These are phyloP conservation scores for Kurtzmaniella fragi DNA, from an alignment of 805 yeast species.

Conservation along the genomic window DNA sequence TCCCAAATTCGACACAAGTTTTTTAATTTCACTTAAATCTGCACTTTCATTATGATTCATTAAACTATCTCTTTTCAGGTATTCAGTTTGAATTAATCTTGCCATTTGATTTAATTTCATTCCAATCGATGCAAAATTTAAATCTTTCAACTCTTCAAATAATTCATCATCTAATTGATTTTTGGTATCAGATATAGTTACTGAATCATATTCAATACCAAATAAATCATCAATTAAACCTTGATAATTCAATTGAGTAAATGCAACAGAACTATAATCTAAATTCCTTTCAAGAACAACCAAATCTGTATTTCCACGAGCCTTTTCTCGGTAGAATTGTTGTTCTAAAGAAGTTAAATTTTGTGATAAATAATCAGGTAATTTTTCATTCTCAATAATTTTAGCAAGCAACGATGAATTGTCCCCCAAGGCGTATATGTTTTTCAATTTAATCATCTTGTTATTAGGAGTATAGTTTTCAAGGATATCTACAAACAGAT, in stretches of 20 bases:
- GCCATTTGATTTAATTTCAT: constrained; percentile 66
- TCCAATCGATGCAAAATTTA: constrained; percentile 81
- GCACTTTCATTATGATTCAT: constrained; percentile 7
- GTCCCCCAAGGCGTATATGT: constrained; percentile 56
- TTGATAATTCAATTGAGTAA: constrained; percentile 73
- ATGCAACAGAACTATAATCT: constrained; percentile 66
- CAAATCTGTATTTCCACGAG: constrained; percentile 57
- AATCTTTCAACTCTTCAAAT: constrained; percentile 48
- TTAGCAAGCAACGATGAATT: constrained; percentile 46
- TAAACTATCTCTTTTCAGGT: constrained; percentile 22
- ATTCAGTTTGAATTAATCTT: constrained; percentile 61
- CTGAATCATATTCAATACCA: constrained; percentile 41
- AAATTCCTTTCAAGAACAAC: constrained; percentile 74
- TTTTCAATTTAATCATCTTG: constrained; percentile 41
- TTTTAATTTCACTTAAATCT: constrained; percentile 47
- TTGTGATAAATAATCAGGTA: constrained; percentile 31
- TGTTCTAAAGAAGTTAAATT: constrained; percentile 31
- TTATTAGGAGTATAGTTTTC: constrained; percentile 14
- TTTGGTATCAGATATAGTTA: constrained; percentile 12
- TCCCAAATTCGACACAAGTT: constrained; percentile 66
- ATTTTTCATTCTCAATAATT: constrained; percentile 26
- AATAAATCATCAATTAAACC: constrained; percentile 78
- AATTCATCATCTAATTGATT: constrained; percentile 40
- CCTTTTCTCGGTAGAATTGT: constrained; percentile 28
- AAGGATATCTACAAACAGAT: constrained; percentile 44